Evolutionary conservation across 2,329 filamentous ascomycete species (phyloP), one percentile per base, ranked within the genome.

Genomic region (Calonectria pseudoreteaudii): DNA sequence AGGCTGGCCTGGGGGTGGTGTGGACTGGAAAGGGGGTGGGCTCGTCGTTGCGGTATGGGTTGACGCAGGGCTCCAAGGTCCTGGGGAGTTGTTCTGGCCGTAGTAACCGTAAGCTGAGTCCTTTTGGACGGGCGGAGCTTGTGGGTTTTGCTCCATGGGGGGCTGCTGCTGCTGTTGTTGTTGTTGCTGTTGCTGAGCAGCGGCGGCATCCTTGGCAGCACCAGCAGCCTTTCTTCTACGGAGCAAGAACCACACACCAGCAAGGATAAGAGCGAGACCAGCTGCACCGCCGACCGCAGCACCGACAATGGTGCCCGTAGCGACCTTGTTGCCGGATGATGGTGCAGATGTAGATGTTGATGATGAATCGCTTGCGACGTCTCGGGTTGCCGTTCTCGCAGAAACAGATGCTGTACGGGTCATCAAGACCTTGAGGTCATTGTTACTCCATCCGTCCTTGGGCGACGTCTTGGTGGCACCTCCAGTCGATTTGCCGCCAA

Each of bases 381-480:
- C 75, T 23, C 90, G 86, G 3, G 90, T 92, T 0, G 91, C 86
- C 8, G 87, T 85, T 31, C 91, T 86, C 13, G 83, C 81, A 2
- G 86, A 79, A 4, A 88, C 83, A 2, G 83, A 82, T 16, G 89
- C 88, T 1, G 60, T 67, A 28, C 65, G 65, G 16, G 86, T 86
- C 81, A 92, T 90, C 71, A 91, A 88, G 3, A 89, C 86, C 1
- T 81, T 80, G 2, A 93, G 83, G 77, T 92, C 90, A 14, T 81
- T 78, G 71, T 87, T 85, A 62, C 85, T 84, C 83, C 90, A 93
- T 9, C 87, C 89, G 31, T 79, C 72, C 1, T 82, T 77, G 1
- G 91, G 91, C 0, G 84, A 82, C 1, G 83, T 88, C 53, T 87
- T 84, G 16, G 90, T 91, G 10, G 91, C 91, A n/a, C 87, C 87